Conservation (phyloP, 169 alveolate species). For the Besnoitia besnoiti region DNA sequence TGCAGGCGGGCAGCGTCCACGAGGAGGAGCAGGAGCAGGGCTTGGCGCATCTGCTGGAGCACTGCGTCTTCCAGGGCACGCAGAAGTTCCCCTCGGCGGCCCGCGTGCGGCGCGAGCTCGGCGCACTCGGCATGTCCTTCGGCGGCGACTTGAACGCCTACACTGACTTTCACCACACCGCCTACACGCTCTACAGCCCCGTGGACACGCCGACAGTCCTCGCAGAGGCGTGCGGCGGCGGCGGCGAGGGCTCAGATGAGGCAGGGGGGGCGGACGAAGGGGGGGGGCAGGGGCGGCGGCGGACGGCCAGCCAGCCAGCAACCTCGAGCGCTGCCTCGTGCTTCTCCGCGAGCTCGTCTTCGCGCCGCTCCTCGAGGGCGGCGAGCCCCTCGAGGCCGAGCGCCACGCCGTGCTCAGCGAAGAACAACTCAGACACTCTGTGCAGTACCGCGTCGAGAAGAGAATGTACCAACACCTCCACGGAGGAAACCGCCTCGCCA, state of each 20-base stretch:
- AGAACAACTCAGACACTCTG: background rate
- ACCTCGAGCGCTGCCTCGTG: background rate
- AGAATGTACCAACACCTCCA: background rate
- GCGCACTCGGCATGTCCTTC: constrained; percentile 15
- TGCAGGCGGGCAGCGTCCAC: constrained; percentile 1
- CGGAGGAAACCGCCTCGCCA: background rate
- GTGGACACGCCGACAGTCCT: background rate
- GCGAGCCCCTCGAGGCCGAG: constrained; percentile 6
- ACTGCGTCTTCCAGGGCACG: constrained; percentile 25
- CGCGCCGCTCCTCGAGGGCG: constrained; percentile 6
- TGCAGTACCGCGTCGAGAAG: constrained; percentile 33
- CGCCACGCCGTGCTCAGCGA: background rate
- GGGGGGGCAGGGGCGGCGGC: background rate
- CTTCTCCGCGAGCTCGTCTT: constrained; percentile 13
- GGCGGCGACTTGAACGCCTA: constrained; percentile 29
- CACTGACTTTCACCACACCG: constrained; percentile 30
- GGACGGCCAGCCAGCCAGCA: background rate
- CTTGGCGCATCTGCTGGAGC: constrained; percentile 36
- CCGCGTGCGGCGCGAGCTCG: background rate
- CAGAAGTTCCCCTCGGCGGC: background rate
- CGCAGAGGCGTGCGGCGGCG: background rate
- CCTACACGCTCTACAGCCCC: constrained; percentile 1
- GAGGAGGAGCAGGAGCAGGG: constrained; percentile 21
- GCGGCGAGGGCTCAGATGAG: background rate
- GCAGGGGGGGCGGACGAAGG: background rate